Conservation (phyloP, 208 protist species). For the Entamoeba histolytica region DNA sequence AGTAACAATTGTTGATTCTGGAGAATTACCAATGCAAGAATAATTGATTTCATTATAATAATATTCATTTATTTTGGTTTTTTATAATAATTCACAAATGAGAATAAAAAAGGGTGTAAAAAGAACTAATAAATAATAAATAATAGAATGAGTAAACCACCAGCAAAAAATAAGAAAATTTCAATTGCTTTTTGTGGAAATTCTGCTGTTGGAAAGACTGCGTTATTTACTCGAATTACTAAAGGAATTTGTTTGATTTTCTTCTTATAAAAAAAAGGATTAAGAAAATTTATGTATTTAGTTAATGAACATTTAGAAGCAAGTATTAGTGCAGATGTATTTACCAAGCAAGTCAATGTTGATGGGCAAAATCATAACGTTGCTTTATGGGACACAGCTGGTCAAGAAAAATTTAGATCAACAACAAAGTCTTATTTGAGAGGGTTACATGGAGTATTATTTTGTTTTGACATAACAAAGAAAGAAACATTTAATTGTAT, state of each 20-base stretch:
- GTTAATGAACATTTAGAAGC: too few species aligned
- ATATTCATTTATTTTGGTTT: too few species aligned
- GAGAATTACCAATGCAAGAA: background rate
- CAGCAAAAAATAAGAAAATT: background rate
- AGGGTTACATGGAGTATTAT: conserved; percentile 17
- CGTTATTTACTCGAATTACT: background rate
- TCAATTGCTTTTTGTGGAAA: background rate
- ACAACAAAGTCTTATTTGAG: conserved; percentile 20
- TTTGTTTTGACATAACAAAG: conserved; percentile 30
- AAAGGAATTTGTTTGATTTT: background rate
- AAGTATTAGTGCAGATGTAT: background rate
- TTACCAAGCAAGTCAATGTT: background rate
- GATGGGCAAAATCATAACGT: background rate
- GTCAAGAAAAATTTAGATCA: conserved; percentile 22
- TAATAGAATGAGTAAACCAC: background rate
- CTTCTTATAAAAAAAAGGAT: too few species aligned
- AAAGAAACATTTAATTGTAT: conserved; percentile 10
- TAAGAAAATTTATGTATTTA: too few species aligned
- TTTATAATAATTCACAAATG: too few species aligned
- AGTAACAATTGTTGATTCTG: background rate
- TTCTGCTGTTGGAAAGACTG: background rate
- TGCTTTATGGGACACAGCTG: background rate
- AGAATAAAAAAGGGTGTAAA: background rate
- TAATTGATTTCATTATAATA: background rate
- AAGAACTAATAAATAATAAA: background rate